A percentile compares a stretch with the other conserved stretches of the same genome.
phyloP scores from a whole-genome alignment of 1,284 basidiomycete species.

The Boletus chippewaensis region DNA sequence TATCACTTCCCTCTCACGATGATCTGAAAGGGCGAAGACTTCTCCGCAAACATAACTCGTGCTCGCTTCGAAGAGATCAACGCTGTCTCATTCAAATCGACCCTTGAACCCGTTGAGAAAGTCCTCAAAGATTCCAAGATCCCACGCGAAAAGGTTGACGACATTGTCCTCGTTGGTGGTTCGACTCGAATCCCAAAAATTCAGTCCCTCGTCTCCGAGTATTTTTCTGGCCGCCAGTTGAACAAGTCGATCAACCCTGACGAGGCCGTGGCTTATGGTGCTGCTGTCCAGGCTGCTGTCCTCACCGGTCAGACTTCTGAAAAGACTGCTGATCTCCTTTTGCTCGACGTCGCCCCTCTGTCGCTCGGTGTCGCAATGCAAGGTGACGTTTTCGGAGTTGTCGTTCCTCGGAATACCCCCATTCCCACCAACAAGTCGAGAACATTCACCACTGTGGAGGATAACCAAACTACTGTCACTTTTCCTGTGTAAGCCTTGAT shows the following conservation, averaged over 20 bases:
- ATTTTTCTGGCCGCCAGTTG: slow-evolving; percentile 93
- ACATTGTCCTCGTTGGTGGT: slow-evolving; percentile 99
- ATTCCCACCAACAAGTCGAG: slow-evolving; percentile 97
- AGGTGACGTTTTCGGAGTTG: slow-evolving; percentile 94
- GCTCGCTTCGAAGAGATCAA: slow-evolving; percentile 99
- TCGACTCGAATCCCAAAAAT: slow-evolving; percentile 99
- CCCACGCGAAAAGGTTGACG: slow-evolving; percentile 93
- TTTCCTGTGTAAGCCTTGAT: slow-evolving; percentile 77
- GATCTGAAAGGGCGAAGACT: slow-evolving; percentile 70
- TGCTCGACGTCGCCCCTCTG: slow-evolving; percentile 93
- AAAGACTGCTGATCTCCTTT: slow-evolving; percentile 90
- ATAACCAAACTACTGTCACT: slow-evolving; percentile 96
- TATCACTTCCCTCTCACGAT: slow-evolving; percentile 12
- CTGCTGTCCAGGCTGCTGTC: slow-evolving; percentile 94
- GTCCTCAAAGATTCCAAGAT: slow-evolving; percentile 99
- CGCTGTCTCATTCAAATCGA: slow-evolving; percentile 89
- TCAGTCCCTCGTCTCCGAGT: slow-evolving; percentile 95
- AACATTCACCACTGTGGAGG: slow-evolving; percentile 95
- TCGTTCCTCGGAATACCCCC: slow-evolving; percentile 95
- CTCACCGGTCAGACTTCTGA: slow-evolving; percentile 95
- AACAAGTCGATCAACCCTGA: slow-evolving; percentile 99
- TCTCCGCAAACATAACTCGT: slow-evolving; percentile 94
- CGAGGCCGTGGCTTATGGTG: slow-evolving; percentile 93
- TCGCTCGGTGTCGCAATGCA: slow-evolving; percentile 99
- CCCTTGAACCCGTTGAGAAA: slow-evolving; percentile 97